These are phyloP conservation scores for Plasmodium gonderi DNA, from an alignment of 169 alveolate species.

Conservation along the genomic window DNA sequence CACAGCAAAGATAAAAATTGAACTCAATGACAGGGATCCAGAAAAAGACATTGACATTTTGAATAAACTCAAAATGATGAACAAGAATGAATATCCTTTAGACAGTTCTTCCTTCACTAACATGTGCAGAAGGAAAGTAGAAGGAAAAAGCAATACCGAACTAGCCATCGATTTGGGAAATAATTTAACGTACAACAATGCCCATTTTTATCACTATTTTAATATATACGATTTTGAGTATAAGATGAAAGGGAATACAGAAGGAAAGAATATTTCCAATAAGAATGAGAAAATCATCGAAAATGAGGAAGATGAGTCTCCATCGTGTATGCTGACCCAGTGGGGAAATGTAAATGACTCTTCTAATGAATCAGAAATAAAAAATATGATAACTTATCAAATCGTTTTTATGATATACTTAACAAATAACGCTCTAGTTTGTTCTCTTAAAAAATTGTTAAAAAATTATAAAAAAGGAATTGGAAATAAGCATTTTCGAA, in stretches of 20 bases:
- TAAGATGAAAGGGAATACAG: neutral
- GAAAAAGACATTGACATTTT: constrained; percentile 5
- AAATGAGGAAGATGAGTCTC: neutral
- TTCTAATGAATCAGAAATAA: neutral
- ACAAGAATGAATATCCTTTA: constrained; percentile 50
- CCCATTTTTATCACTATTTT: constrained; percentile 37
- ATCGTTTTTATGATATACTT: constrained; percentile 13
- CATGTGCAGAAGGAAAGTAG: neutral
- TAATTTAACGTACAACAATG: neutral
- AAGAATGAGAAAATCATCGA: too few species aligned
- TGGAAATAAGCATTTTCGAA: neutral
- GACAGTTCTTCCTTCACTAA: constrained; percentile 1
- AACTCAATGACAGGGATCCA: neutral
- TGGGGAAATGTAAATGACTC: neutral
- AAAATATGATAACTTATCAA: neutral
- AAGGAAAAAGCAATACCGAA: neutral
- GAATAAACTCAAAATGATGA: constrained; percentile 25
- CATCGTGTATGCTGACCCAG: neutral
- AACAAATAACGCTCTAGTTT: neutral
- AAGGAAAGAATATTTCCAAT: neutral
- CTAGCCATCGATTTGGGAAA: neutral
- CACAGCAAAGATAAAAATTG: constrained; percentile 36
- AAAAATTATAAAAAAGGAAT: constrained; percentile 14
- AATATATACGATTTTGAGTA: constrained; percentile 35
- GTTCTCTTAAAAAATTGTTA: constrained; percentile 13